Percentiles rank a stretch among this genome's conserved stretches.
Conservation (phyloP, 768 basidiomycete genomes). For the Phanerochaete sordida region DNA sequence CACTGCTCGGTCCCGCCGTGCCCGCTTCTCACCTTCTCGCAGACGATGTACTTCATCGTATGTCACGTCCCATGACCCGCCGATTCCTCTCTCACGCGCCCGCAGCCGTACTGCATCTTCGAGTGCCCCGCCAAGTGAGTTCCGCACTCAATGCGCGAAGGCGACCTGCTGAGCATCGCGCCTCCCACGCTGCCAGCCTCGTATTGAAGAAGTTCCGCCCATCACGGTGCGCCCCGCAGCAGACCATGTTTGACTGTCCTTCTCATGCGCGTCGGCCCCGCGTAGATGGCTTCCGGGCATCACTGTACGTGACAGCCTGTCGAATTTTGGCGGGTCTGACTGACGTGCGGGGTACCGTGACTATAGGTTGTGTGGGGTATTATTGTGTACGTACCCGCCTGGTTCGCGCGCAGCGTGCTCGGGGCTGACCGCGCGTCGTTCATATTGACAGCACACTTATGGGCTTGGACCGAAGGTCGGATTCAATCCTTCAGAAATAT, state of each 20-base stretch:
- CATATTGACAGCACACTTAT: constrained; percentile 38
- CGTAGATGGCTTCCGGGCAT: constrained; percentile 62
- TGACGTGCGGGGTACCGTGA: neutral
- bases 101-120: constrained; percentile 55
- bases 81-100: neutral
- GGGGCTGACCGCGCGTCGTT: neutral
- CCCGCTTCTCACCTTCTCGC: neutral
- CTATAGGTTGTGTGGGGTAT: constrained; percentile 49
- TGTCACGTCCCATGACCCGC: constrained; percentile 17
- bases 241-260: neutral
- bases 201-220: constrained; percentile 61
- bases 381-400: constrained; percentile 33
- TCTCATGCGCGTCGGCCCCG: neutral
- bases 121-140: constrained; percentile 68
- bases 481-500: neutral
- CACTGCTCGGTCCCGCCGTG: neutral
- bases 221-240: constrained; percentile 30
- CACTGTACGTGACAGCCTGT: constrained; percentile 34
- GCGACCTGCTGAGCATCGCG: neutral
- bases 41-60: constrained; percentile 73
- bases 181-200: constrained; percentile 23
- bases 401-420: neutral
- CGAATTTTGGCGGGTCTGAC: neutral
- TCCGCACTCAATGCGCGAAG: neutral
- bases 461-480: constrained; percentile 64